Conservation (phyloP, 75 land plant species). For the Selaginella tamariscina region DNA sequence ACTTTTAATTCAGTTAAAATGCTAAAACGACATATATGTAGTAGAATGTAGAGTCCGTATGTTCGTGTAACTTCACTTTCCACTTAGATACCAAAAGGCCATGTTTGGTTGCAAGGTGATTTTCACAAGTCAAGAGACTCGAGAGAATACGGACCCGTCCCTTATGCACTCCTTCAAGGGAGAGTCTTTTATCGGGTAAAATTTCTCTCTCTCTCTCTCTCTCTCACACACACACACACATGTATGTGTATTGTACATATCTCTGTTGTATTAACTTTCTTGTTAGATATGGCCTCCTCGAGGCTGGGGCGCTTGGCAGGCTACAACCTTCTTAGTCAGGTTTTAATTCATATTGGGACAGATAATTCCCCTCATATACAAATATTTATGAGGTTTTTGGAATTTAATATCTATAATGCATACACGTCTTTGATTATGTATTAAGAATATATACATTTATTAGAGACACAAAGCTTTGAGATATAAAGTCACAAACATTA, state of each 20-base stretch:
- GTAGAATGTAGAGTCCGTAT: background rate
- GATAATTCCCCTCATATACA: too few relatives aligned
- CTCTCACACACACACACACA: background rate
- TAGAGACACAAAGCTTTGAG: too few relatives aligned
- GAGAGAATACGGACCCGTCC: constrained; percentile 69
- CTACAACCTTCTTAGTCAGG: too few relatives aligned
- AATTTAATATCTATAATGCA: too few relatives aligned
- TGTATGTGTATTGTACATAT: background rate
- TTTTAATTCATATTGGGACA: too few relatives aligned
- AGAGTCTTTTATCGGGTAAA: constrained; percentile 53
- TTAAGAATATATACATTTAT: too few relatives aligned
- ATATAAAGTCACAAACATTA: too few relatives aligned
- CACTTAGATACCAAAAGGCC: constrained; percentile 78
- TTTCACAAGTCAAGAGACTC: constrained; percentile 58
- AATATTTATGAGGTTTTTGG: too few relatives aligned
- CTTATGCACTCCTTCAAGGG: constrained; percentile 55
- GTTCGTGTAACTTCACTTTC: background rate
- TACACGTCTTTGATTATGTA: too few relatives aligned
- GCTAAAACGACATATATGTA: background rate
- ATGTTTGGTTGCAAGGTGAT: constrained; percentile 92
- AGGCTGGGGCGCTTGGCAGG: too few relatives aligned
- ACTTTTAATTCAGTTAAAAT: background rate
- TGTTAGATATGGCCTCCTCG: constrained; percentile 29
- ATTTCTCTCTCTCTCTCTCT: too few relatives aligned
- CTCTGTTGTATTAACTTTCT: background rate